These are phyloP conservation scores for Pseudonitzschia pungens DNA, from an alignment of 108 stramenopile genomes.

Conservation along the genomic window DNA sequence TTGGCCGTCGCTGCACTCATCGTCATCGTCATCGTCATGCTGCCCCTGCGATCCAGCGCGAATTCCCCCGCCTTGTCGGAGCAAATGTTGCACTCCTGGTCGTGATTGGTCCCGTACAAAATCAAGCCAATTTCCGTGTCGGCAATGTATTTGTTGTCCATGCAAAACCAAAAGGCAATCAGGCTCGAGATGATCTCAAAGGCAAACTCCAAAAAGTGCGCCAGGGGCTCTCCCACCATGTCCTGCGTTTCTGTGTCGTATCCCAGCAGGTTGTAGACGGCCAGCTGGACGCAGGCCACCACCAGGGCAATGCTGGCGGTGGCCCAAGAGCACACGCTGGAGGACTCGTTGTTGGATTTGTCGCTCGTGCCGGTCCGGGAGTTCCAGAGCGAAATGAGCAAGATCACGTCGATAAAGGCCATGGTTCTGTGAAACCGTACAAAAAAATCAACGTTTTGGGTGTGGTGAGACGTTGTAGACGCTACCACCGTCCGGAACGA, in stretches of 20 bases:
- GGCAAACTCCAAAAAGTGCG: constrained; percentile 43
- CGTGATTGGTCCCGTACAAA: constrained; percentile 34
- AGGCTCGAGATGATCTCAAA: constrained; percentile 31
- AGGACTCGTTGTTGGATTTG: background rate
- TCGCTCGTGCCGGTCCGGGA: background rate
- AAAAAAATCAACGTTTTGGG: constrained; percentile 26
- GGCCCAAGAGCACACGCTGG: background rate
- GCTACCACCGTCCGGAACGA: no score
- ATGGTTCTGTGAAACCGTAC: constrained; percentile 13
- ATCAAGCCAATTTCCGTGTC: constrained; percentile 43
- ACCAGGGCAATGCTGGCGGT: background rate
- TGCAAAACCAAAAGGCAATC: constrained; percentile 48
- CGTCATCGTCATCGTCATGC: no score
- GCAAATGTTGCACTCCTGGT: constrained; percentile 15
- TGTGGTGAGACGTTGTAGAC: no score
- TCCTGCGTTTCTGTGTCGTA: background rate
- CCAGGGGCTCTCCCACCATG: constrained; percentile 19
- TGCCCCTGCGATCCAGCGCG: no score
- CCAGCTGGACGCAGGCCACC: background rate
- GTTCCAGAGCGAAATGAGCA: constrained; percentile 1
- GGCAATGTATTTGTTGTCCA: constrained; percentile 38
- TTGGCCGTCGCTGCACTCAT: no score
- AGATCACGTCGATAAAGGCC: background rate
- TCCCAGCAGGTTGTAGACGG: constrained; percentile 15
- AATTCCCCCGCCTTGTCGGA: background rate